Conservation (phyloP, 2,329 filamentous ascomycete species). For the Ceratocystis papillata region DNA sequence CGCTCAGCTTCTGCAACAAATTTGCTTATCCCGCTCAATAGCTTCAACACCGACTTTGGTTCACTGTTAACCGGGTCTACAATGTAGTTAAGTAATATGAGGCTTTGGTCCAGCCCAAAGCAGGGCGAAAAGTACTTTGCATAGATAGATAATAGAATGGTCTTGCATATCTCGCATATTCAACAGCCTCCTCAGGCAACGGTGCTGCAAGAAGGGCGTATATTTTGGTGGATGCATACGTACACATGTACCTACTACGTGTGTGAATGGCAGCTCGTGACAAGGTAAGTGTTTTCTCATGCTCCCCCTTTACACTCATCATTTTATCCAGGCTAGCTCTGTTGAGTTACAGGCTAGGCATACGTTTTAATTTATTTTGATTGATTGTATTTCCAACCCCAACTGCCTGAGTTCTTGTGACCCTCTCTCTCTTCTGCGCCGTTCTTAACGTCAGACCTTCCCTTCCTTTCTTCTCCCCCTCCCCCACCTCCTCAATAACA, state of each 20-base stretch:
- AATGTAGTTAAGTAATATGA: not conserved
- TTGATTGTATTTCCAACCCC: not conserved
- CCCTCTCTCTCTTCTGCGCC: not conserved
- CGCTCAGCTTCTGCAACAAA: not conserved
- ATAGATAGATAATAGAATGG: not conserved
- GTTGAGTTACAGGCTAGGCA: not conserved
- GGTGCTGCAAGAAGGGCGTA: not conserved
- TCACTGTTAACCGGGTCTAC: not conserved
- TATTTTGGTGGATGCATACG: not conserved
- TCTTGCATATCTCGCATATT: not conserved
- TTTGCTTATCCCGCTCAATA: not conserved
- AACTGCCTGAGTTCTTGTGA: not conserved
- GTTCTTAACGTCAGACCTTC: not conserved
- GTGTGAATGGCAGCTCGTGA: not conserved
- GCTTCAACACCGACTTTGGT: too few species aligned
- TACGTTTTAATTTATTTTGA: not conserved
- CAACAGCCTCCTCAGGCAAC: not conserved
- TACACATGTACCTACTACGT: not conserved
- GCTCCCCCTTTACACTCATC: not conserved
- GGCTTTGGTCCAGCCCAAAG: not conserved
- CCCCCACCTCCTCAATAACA: not conserved
- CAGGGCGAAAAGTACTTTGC: conserved; percentile 8
- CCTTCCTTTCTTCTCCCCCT: not conserved
- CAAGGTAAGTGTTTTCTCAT: not conserved
- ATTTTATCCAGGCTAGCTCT: not conserved